A percentile compares a stretch with the other conserved stretches of the same genome.
Conservation (phyloP, 2,329 filamentous ascomycete species). For the Diaporthe sp. region DNA sequence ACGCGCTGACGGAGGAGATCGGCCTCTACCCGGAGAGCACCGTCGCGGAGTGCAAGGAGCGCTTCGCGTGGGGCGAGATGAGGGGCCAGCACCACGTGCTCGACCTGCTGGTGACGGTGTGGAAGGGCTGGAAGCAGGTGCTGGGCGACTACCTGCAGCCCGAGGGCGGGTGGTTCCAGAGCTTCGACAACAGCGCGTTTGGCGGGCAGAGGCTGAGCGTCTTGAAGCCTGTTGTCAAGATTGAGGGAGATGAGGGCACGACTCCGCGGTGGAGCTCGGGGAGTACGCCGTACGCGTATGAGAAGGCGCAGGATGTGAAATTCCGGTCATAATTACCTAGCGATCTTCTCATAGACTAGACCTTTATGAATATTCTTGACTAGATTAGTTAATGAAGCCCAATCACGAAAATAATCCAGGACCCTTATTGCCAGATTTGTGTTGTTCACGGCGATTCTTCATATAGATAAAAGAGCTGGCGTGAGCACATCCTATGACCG, state of each 20-base stretch:
- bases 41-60: constrained; percentile 44
- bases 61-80: constrained; percentile 47
- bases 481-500: too few relatives aligned
- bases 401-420: rapidly evolving
- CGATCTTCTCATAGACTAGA: not conserved
- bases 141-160: constrained; percentile 43
- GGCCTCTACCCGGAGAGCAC: constrained; percentile 48
- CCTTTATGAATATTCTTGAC: not conserved
- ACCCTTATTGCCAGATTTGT: not conserved
- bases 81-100: constrained; percentile 46
- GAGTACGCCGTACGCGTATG: constrained; percentile 45
- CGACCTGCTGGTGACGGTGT: constrained; percentile 45
- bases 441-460: too few relatives aligned
- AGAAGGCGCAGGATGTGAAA: constrained; percentile 40
- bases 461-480: too few relatives aligned
- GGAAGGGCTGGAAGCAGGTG: constrained; percentile 45
- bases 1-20: constrained; percentile 48
- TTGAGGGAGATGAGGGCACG: constrained; percentile 42
- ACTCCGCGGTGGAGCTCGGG: constrained; percentile 44
- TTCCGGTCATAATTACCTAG: constrained; percentile 19
- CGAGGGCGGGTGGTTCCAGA: constrained; percentile 45
- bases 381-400: not conserved
- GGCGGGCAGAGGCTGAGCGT: constrained; percentile 44
- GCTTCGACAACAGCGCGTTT: constrained; percentile 45
- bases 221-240: constrained; percentile 45